Percentiles rank a stretch among this genome's conserved stretches.
Conservation (phyloP, 2,329 filamentous ascomycete genomes). For the Curvularia sp. region DNA sequence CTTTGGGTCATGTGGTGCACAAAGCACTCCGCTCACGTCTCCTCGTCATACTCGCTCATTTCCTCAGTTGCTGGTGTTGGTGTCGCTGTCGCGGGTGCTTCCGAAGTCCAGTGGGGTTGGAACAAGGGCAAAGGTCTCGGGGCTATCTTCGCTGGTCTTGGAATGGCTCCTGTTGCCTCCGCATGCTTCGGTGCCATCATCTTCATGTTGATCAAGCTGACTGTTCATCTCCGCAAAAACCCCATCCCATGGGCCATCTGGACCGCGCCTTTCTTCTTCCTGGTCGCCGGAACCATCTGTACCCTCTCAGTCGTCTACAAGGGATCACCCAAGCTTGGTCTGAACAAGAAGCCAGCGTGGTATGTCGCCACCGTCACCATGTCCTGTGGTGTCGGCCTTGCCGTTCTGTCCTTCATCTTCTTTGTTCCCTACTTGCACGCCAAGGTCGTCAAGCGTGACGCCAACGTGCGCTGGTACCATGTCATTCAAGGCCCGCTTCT, state of each 20-base stretch:
- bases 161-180: slow-evolving; percentile 73
- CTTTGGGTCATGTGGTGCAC: slow-evolving; percentile 85
- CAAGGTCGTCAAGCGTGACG: slow-evolving; percentile 72
- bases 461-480: slow-evolving; percentile 68
- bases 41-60: slow-evolving; percentile 63
- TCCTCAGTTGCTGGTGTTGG: slow-evolving; percentile 57
- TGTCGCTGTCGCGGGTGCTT: slow-evolving; percentile 62
- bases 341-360: slow-evolving; percentile 70
- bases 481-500: slow-evolving; percentile 67
- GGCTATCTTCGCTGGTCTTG: slow-evolving; percentile 68
- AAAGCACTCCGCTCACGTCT: slow-evolving; percentile 70
- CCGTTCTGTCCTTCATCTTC: slow-evolving; percentile 68
- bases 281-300: slow-evolving; percentile 75
- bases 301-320: slow-evolving; percentile 82
- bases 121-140: slow-evolving; percentile 70
- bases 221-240: slow-evolving; percentile 75
- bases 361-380: slow-evolving; percentile 72
- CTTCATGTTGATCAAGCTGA: slow-evolving; percentile 74
- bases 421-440: slow-evolving; percentile 75
- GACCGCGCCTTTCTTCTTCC: slow-evolving; percentile 77
- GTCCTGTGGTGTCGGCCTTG: slow-evolving; percentile 67
- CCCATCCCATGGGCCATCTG: slow-evolving; percentile 76
- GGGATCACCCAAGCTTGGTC: slow-evolving; percentile 72
- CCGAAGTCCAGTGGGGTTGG: slow-evolving; percentile 65
- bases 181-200: slow-evolving; percentile 70